Evolutionary conservation across 192 early-diverging fungal species (phyloP).

Genomic region (Backusella tuberculispora): DNA sequence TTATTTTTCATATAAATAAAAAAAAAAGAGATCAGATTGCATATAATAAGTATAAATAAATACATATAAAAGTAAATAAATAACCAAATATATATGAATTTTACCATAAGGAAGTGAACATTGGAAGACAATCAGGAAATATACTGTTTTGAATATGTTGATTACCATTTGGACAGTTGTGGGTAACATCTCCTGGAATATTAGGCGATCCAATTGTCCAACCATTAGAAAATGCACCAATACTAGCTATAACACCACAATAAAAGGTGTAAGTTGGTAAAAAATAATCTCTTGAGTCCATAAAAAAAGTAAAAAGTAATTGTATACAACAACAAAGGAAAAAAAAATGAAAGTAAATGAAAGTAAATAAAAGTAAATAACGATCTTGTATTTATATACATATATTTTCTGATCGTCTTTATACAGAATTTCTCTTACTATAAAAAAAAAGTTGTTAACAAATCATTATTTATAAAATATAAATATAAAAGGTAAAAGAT

Average conservation of each 20-base stretch:
- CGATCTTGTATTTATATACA: conserved; percentile 26
- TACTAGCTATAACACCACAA: conserved; percentile 38
- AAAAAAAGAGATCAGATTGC: conserved; percentile 55
- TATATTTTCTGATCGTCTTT: neutral
- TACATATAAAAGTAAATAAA: neutral
- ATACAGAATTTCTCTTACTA: neutral
- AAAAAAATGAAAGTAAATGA: conserved; percentile 41
- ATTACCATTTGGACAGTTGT: conserved; percentile 25
- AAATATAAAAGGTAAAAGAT: neutral
- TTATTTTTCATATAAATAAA: conserved; percentile 53
- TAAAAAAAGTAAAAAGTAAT: no score
- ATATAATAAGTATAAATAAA: neutral
- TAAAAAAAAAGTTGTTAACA: neutral
- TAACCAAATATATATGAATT: neutral
- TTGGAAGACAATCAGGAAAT: conserved; percentile 43
- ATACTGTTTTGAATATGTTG: conserved; percentile 6
- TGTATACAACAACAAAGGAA: conserved; percentile 31
- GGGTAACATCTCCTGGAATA: conserved; percentile 43
- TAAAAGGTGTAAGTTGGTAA: conserved; percentile 48
- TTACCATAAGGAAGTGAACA: conserved; percentile 36
- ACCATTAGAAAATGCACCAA: conserved; percentile 47
- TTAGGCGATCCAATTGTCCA: conserved; percentile 52
- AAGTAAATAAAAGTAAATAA: neutral
- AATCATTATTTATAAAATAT: neutral
- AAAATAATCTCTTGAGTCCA: conserved; percentile 47